Percentiles rank a stretch among this genome's conserved stretches.
phyloP scores from a whole-genome alignment of 1,139 yeast species.

The Pichia norvegensis region DNA sequence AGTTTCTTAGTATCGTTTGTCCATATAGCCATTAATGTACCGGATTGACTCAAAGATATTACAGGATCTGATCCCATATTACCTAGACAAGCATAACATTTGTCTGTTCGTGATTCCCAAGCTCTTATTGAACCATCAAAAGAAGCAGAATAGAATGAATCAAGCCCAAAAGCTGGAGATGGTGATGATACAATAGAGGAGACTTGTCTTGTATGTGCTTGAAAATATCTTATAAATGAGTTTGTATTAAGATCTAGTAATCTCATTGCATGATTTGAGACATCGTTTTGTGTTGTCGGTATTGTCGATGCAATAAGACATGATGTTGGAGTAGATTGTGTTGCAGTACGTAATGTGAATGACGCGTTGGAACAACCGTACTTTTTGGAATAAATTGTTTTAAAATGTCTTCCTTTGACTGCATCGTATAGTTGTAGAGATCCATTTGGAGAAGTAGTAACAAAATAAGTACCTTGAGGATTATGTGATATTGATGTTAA shows the following conservation, averaged over 20 bases:
- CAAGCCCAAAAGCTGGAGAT: conserved; percentile 9
- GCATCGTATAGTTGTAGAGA: conserved; percentile 79
- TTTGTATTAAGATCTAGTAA: conserved; percentile 73
- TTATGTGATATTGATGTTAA: conserved; percentile 82
- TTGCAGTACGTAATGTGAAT: conserved; percentile 63
- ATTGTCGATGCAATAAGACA: conserved; percentile 74
- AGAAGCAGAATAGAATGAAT: conserved; percentile 41
- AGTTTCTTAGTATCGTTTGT: conserved; percentile 40
- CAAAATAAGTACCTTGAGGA: conserved; percentile 70
- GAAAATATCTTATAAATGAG: conserved; percentile 73
- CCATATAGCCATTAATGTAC: conserved; percentile 71
- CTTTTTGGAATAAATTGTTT: conserved; percentile 73
- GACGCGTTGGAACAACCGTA: conserved; percentile 87
- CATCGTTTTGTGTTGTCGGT: conserved; percentile 10
- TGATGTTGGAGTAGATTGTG: conserved; percentile 43
- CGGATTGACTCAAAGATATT: conserved; percentile 75
- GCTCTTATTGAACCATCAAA: conserved; percentile 72
- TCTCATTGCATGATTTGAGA: conserved; percentile 60
- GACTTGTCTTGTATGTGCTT: conserved; percentile 78
- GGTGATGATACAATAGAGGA: conserved; percentile 39
- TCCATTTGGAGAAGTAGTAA: conserved; percentile 77
- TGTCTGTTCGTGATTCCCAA: conserved; percentile 73
- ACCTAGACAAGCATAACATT: conserved; percentile 51
- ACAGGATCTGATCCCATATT: conserved; percentile 27
- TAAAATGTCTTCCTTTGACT: conserved; percentile 55